Evolutionary conservation across 495 filamentous ascomycete genomes (phyloP).

Genomic region (Jackrogersella minutella): DNA sequence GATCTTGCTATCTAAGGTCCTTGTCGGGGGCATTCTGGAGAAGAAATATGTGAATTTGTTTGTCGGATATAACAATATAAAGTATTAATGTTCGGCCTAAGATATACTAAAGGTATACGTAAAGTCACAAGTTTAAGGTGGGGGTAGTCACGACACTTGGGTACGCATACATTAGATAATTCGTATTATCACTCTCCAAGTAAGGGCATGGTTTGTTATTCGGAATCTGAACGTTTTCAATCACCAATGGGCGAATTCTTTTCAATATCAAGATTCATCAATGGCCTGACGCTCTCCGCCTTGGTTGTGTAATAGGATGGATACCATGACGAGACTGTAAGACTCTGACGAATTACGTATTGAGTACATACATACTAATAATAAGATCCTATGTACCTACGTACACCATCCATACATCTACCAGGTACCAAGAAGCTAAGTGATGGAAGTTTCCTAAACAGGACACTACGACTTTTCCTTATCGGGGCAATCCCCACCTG

Average conservation of each 20-base stretch:
- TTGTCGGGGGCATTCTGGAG: no score
- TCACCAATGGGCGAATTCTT: no score
- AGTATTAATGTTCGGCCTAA: conserved; percentile 1
- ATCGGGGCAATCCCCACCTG: conserved; percentile 27
- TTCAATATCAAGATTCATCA: neutral
- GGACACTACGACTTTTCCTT: conserved; percentile 24
- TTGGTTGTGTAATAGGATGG: no score
- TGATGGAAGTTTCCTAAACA: conserved; percentile 26
- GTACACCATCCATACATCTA: no score
- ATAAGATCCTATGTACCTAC: no score
- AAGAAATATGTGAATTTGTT: neutral
- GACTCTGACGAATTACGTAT: no score
- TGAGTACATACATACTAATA: no score
- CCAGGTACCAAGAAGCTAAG: neutral
- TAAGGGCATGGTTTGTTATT: neutral
- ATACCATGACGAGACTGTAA: no score
- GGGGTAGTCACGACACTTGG: conserved; percentile 5
- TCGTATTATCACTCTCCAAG: conserved; percentile 13
- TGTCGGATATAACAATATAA: conserved; percentile 7
- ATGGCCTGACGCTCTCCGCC: no score
- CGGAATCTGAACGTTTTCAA: no score
- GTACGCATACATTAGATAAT: conserved; percentile 6
- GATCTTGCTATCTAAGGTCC: no score
- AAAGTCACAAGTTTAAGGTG: conserved; percentile 1
- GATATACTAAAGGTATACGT: neutral